A percentile compares a stretch with the other conserved stretches of the same genome.
These are phyloP conservation scores for Fonsecaea pedrosoi DNA, from an alignment of 2,329 filamentous ascomycete species.

Conservation along the genomic window DNA sequence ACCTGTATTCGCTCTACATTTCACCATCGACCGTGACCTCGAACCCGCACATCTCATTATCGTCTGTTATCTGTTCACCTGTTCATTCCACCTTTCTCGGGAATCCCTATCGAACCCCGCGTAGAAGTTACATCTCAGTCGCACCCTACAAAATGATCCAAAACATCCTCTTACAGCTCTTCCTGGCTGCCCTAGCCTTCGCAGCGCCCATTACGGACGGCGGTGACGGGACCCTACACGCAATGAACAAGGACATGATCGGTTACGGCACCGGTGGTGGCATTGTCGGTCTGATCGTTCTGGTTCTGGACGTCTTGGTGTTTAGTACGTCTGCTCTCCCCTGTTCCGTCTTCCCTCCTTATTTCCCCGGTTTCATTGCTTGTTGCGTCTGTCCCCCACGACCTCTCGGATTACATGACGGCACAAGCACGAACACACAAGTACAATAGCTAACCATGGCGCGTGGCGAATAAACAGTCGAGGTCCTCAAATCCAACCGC, in stretches of 20 bases:
- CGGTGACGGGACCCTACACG: conserved; percentile 9
- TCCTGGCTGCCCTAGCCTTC: conserved; percentile 18
- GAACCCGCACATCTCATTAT: too few species aligned
- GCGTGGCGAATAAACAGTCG: conserved; percentile 22
- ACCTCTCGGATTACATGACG: too few species aligned
- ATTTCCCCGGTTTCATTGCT: too few species aligned
- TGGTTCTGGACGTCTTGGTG: conserved; percentile 34
- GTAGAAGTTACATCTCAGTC: background rate
- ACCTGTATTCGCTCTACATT: too few species aligned
- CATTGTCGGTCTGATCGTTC: conserved; percentile 31
- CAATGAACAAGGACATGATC: conserved; percentile 16
- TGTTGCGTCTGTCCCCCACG: too few species aligned
- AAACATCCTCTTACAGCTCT: conserved; percentile 19
- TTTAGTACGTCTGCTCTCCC: conserved; percentile 25
- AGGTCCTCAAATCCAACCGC: conserved; percentile 33
- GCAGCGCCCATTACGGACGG: conserved; percentile 21
- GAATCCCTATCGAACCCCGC: background rate
- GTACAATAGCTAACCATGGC: background rate
- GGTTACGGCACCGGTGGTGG: conserved; percentile 35
- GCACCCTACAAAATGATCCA: conserved; percentile 19
- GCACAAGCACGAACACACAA: background rate
- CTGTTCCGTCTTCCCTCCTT: background rate
- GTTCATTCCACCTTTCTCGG: background rate
- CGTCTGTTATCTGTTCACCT: background rate
- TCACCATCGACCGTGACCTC: too few species aligned